Base-by-base conservation (phyloP, 1,139 yeast species). In the Candida frijolesensis region DNA sequence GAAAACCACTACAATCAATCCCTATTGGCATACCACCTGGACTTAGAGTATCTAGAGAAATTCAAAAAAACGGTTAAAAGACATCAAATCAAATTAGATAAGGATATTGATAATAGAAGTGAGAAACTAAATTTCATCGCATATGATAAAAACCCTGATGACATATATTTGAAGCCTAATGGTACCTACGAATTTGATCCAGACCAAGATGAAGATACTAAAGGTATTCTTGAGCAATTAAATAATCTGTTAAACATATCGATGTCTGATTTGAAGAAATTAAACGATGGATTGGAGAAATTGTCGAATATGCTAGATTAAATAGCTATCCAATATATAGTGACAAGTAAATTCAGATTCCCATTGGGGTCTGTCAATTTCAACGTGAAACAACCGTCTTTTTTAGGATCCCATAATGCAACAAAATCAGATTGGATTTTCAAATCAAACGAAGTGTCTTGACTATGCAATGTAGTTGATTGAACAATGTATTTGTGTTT, bases 331-430 rank as follows among this genome's bases (percentile, higher is more conserved):
- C 76, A 71, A 51, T 64, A 70, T 11, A 71, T 58, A 12, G 72
- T 58, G n/a, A 71, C 52, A 46, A 70, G 55, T 11, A 61, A 46
- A 22, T 42, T 30, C 22, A 38, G 10, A 43, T 34, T 27, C 39
- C 50, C 16, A 45, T 45, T 29, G 41, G 43, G 19, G 51, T 51
- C 22, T 38, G 43, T 42, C 38, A 63, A 45, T 40, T 61, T 59
- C 14, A 71, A 48, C 5, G 62, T 62, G 8, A 70, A 56, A 49
- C 66, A 71, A 1, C 80, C 80, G 55, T 75, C 80, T 48, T 61
- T 70, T 8, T 61, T 63, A 5, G 60, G 48, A 45, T 75, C 79
- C 80, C 80, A 76, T 1, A 67, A 65, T 1, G 78, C 74, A 8
- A 71, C 74, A 51, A 72, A 65, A 25, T 62, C 62, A 2, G 75